Base-by-base conservation (phyloP, 1,139 yeast genomes). In the Petasospora rhodanensis region DNA sequence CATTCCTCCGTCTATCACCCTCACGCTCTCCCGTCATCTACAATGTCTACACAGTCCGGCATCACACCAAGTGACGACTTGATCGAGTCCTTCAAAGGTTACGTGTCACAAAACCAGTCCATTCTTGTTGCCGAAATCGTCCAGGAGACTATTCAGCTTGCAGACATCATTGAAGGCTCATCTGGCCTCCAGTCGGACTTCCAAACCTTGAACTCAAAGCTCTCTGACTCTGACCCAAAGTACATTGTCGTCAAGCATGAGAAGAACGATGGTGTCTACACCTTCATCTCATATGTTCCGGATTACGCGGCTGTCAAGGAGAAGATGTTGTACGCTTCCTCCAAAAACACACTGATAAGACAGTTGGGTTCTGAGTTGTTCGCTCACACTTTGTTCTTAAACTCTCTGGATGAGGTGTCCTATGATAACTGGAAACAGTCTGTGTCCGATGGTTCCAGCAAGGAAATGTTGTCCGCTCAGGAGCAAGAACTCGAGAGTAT, bases 241-340 rank as follows among this genome's bases (percentile, higher is more conserved):
- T 85, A 84, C 51, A 55, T 84, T 23, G 58, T 84, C 8, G 51
- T 79, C 25, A 66, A 68, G 32, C 58, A 64, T 28, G 65, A 57
- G 22, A 43, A 51, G 4, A 51, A 49, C 13, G 51, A 50, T 12
- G 34, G 31, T 9, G 21, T 32, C 2, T 68, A 64, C 42, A 67
- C 76, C 4, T 87, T 91, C 51, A 70, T 87, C 29, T 76, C 93
- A 25, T 89, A 71, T 61, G 91, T 91, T 30, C 97, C 98, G 0
- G 96, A 91, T 55, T 58, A 61, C 30, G 87, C 96, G 10, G 78
- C 80, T 7, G 89, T 91, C 22, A 73, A 89, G 40, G 72, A 75
- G 39, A 91, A 91, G 56, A 91, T 91, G 97, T 68, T 91, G 35
- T 93, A 89, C 58, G 97, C 98, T 4, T 82, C 96, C 3, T 79